phyloP scores from a whole-genome alignment of 495 filamentous ascomycete species.

The Peziza echinospora region DNA sequence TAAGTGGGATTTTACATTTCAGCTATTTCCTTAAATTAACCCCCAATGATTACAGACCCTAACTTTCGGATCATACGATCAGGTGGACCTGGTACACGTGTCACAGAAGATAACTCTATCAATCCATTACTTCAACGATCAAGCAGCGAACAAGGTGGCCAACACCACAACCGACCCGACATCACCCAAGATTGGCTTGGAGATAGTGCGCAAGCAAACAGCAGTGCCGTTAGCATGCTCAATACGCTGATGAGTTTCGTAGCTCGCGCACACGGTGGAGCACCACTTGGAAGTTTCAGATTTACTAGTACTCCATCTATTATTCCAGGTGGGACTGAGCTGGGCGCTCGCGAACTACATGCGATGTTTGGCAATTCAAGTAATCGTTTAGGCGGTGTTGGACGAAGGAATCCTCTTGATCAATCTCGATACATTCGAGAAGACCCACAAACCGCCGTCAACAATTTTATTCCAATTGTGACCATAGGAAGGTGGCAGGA shows the following conservation, averaged over 20 bases:
- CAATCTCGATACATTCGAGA: constrained; percentile 17
- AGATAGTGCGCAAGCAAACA: constrained; percentile 23
- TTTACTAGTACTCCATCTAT: background rate
- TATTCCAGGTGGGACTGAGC: constrained; percentile 9
- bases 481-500: constrained; percentile 70
- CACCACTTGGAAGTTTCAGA: background rate
- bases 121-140: constrained; percentile 20
- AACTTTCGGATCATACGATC: constrained; percentile 4
- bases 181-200: constrained; percentile 34
- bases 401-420: constrained; percentile 24
- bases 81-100: constrained; percentile 10
- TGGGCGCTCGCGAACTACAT: constrained; percentile 33
- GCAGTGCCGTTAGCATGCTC: constrained; percentile 30
- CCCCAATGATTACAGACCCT: background rate
- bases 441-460: constrained; percentile 16
- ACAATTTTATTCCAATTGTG: constrained; percentile 38
- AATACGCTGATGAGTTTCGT: constrained; percentile 36
- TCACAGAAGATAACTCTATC: constrained; percentile 11
- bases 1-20: constrained; percentile 9
- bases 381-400: too few species aligned
- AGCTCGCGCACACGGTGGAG: constrained; percentile 20
- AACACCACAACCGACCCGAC: constrained; percentile 14
- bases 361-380: constrained; percentile 36
- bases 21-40: background rate
- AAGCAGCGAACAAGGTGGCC: constrained; percentile 10